phyloP scores from a whole-genome alignment of 2,329 filamentous ascomycete genomes.

The Trichoderma afroharzianum region DNA sequence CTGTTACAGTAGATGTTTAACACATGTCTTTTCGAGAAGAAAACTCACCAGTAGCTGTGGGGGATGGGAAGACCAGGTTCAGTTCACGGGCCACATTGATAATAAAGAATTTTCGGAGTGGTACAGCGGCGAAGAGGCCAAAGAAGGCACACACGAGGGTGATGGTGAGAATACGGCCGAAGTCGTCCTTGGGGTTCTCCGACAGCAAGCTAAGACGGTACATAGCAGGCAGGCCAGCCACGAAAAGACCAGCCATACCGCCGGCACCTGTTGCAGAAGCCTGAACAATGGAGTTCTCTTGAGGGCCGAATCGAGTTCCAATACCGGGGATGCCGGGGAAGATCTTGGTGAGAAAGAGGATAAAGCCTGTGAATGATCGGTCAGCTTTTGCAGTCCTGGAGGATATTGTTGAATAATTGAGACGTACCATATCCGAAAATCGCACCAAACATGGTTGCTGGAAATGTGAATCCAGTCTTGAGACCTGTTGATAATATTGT shows the following conservation, averaged over 20 bases:
- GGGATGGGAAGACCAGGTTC: constrained; percentile 56
- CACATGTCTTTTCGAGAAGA: not conserved
- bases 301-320: constrained; percentile 54
- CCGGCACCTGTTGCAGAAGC: constrained; percentile 58
- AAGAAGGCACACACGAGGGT: constrained; percentile 62
- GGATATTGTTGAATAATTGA: fast-evolving
- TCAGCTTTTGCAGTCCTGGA: not conserved
- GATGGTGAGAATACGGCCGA: constrained; percentile 55
- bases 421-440: constrained; percentile 52
- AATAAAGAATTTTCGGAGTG: constrained; percentile 65
- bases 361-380: constrained; percentile 33
- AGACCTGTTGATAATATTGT: constrained; percentile 32
- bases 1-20: not conserved
- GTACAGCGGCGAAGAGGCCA: constrained; percentile 60
- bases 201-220: constrained; percentile 52
- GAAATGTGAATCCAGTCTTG: constrained; percentile 50
- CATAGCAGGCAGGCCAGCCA: constrained; percentile 57
- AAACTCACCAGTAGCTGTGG: constrained; percentile 47
- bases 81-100: constrained; percentile 61
- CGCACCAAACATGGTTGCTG: constrained; percentile 47
- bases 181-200: constrained; percentile 50
- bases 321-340: constrained; percentile 49
- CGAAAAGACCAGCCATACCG: constrained; percentile 54
- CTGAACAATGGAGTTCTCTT: constrained; percentile 61
- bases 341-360: constrained; percentile 50